Conservation (phyloP, 352 stramenopile species). For the Pythium oligandrum region DNA sequence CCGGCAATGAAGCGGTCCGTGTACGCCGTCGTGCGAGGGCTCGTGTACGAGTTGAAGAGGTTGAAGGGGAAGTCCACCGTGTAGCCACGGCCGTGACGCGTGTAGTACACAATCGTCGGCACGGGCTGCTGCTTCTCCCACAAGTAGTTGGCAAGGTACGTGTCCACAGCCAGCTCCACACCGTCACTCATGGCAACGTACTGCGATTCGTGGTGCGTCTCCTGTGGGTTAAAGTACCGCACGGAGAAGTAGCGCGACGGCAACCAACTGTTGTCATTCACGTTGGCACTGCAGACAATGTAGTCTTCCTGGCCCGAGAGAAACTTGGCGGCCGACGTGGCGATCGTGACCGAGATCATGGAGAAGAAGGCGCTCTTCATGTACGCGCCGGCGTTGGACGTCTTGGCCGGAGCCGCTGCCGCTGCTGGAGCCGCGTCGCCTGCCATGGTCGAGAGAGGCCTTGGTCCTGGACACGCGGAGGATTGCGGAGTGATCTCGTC, state of each 20-base stretch:
- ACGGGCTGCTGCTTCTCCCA: constrained; percentile 52
- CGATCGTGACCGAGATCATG: constrained; percentile 64
- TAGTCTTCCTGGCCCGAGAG: constrained; percentile 56
- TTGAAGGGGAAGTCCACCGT: constrained; percentile 76
- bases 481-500: no score
- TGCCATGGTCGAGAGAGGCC: constrained; percentile 19
- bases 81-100: constrained; percentile 77
- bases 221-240: constrained; percentile 72
- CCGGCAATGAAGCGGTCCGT: constrained; percentile 65
- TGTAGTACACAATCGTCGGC: constrained; percentile 65
- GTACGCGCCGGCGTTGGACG: constrained; percentile 54
- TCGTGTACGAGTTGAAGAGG: constrained; percentile 75
- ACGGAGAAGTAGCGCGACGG: constrained; percentile 60
- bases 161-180: constrained; percentile 66
- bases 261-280: constrained; percentile 81
- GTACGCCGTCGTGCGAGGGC: constrained; percentile 72
- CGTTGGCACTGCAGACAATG: constrained; percentile 43
- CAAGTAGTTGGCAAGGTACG: constrained; percentile 67
- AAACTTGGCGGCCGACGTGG: constrained; percentile 49
- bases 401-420: constrained; percentile 20
- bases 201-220: constrained; percentile 62
- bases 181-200: constrained; percentile 73
- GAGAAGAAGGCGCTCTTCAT: constrained; percentile 75
- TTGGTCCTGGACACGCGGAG: not conserved
- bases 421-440: constrained; percentile 20